phyloP scores from a whole-genome alignment of 805 yeast genomes.

The Metschnikowia picachoensis region DNA sequence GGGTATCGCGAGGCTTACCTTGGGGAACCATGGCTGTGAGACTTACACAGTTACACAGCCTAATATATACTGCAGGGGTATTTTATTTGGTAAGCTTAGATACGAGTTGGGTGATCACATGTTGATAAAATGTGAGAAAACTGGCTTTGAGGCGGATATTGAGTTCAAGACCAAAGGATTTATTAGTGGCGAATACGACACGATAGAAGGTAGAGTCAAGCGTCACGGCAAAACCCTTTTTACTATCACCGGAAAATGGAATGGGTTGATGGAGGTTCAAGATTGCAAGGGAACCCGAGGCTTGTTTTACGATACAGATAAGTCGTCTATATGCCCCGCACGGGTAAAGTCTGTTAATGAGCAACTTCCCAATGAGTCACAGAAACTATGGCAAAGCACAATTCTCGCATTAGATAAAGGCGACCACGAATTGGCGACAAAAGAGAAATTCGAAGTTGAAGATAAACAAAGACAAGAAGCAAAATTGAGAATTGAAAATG shows the following conservation, averaged over 20 bases:
- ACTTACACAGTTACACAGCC: conserved; percentile 88
- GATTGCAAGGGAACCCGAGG: conserved; percentile 45
- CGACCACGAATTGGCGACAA: conserved; percentile 81
- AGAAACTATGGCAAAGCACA: conserved; percentile 79
- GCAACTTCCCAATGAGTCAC: conserved; percentile 78
- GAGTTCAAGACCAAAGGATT: conserved; percentile 96
- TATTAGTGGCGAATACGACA: conserved; percentile 87
- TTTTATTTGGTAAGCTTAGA: conserved; percentile 83
- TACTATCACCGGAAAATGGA: conserved; percentile 89
- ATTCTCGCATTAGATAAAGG: conserved; percentile 71
- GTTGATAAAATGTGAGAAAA: conserved; percentile 59
- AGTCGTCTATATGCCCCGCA: conserved; percentile 54
- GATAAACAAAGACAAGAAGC: conserved; percentile 74
- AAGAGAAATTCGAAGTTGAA: conserved; percentile 82
- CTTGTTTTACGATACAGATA: conserved; percentile 41
- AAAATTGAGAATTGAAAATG: conserved; percentile 70
- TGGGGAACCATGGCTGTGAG: conserved; percentile 70
- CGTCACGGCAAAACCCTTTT: conserved; percentile 48
- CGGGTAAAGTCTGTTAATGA: conserved; percentile 70
- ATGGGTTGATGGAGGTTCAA: conserved; percentile 77
- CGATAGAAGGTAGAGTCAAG: conserved; percentile 65
- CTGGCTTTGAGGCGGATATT: conserved; percentile 66
- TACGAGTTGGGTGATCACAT: conserved; percentile 92
- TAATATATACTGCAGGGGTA: conserved; percentile 91
- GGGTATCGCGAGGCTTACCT: conserved; percentile 70